Evolutionary conservation across 306 rosid species (phyloP).

Genomic region (Corylus avellana): DNA sequence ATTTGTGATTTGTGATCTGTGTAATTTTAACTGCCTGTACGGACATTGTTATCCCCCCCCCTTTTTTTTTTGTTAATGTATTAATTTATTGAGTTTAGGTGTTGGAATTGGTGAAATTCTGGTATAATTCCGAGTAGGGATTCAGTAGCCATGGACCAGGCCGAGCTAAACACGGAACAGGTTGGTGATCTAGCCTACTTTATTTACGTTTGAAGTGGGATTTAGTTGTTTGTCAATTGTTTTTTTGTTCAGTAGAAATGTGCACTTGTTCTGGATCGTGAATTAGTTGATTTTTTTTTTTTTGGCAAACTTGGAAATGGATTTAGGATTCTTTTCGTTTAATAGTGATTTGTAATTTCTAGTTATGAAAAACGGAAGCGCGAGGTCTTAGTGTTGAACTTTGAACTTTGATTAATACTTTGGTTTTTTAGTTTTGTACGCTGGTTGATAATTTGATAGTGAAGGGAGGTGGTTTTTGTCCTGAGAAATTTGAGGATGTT

Average conservation of each 20-base stretch:
- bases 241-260: neutral
- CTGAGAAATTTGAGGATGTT: neutral
- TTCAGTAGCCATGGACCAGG: conserved; percentile 59
- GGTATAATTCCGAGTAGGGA: conserved; percentile 25
- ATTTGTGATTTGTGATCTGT: neutral
- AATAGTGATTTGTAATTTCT: neutral
- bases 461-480: neutral
- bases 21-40: neutral
- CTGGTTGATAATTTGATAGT: neutral
- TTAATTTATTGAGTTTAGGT: conserved; percentile 16
- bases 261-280: neutral
- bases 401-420: too few relatives aligned
- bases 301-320: neutral
- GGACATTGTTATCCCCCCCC: neutral
- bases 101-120: conserved; percentile 18
- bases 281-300: conserved; percentile 4
- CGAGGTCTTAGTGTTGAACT: neutral
- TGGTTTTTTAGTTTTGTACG: neutral
- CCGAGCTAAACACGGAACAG: conserved; percentile 84
- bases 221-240: neutral
- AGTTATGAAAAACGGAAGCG: neutral
- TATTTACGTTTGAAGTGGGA: conserved; percentile 15
- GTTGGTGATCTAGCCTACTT: conserved; percentile 41
- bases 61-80: neutral
- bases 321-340: neutral